Evolutionary conservation across 495 filamentous ascomycete species (phyloP).

Genomic region (Talaromyces adpressus): DNA sequence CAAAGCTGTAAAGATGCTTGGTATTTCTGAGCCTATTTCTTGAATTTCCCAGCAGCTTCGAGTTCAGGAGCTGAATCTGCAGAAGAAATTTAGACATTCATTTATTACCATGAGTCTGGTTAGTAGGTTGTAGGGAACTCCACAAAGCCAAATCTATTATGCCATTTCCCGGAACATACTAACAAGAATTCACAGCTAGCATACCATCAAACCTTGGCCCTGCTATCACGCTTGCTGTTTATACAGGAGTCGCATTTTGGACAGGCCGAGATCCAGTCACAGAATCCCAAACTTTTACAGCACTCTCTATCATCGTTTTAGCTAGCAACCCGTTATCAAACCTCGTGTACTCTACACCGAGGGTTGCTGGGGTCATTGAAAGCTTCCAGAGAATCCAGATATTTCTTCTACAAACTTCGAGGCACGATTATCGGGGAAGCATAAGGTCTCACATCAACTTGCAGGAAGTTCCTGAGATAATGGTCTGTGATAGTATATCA

Average conservation of each 20-base stretch:
- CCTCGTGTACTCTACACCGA: constrained; percentile 49
- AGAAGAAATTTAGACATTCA: constrained; percentile 5
- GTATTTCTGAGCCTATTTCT: neutral
- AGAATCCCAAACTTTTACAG: constrained; percentile 44
- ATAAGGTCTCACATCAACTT: neutral
- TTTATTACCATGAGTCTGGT: constrained; percentile 2
- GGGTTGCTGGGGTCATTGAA: constrained; percentile 44
- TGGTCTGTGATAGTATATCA: too few species aligned
- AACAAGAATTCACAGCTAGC: neutral
- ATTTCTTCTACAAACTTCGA: constrained; percentile 36
- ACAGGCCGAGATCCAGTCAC: neutral
- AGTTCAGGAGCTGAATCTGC: neutral
- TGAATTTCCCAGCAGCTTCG: neutral
- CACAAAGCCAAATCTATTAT: too few species aligned
- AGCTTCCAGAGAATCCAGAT: constrained; percentile 55
- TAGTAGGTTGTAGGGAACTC: neutral
- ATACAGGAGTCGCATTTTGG: constrained; percentile 3
- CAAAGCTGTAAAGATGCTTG: constrained; percentile 4
- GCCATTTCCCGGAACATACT: neutral
- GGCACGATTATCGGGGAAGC: constrained; percentile 9
- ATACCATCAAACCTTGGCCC: constrained; percentile 5
- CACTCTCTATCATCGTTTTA: constrained; percentile 53
- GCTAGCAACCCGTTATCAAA: constrained; percentile 45
- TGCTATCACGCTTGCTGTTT: constrained; percentile 4
- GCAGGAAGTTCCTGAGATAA: neutral